Conservation (phyloP, 2,329 filamentous ascomycete genomes). For the Tolypocladium tropicale region DNA sequence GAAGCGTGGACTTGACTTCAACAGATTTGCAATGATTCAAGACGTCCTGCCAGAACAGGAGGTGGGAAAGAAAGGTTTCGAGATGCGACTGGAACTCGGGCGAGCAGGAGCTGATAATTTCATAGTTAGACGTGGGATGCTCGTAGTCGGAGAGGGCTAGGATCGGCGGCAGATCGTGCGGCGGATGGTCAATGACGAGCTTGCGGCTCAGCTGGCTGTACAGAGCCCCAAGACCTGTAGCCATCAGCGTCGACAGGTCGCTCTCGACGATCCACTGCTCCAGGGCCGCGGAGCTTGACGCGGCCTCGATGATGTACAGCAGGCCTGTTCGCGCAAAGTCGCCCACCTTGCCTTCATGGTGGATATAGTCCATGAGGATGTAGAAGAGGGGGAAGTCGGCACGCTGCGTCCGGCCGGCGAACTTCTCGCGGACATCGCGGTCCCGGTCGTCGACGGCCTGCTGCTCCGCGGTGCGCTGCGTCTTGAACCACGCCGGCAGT, state of each 20-base stretch:
- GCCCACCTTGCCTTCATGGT: slow-evolving; percentile 86
- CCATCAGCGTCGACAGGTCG: slow-evolving; percentile 93
- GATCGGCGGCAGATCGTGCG: slow-evolving; percentile 68
- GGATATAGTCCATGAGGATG: slow-evolving; percentile 89
- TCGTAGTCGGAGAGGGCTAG: slow-evolving; percentile 84
- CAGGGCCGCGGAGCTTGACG: slow-evolving; percentile 68
- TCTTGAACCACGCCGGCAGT: slow-evolving; percentile 83
- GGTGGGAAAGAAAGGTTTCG: slow-evolving; percentile 86
- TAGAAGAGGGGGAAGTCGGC: slow-evolving; percentile 96
- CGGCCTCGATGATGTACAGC: slow-evolving; percentile 90
- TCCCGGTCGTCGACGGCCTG: slow-evolving; percentile 24
- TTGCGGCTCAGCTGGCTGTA: slow-evolving; percentile 62
- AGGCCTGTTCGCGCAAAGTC: slow-evolving; percentile 93
- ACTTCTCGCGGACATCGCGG: slow-evolving; percentile 60
- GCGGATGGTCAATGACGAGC: slow-evolving; percentile 68
- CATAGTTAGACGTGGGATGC: slow-evolving; percentile 57
- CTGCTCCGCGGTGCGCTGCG: slow-evolving; percentile 23
- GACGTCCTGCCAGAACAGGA: slow-evolving; percentile 97
- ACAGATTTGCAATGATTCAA: slow-evolving; percentile 87
- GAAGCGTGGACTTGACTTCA: slow-evolving; percentile 83
- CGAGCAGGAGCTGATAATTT: slow-evolving; percentile 65
- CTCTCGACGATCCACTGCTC: slow-evolving; percentile 98
- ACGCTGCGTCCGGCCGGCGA: slow-evolving; percentile 76
- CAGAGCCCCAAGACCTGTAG: slow-evolving; percentile 77
- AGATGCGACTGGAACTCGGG: slow-evolving; percentile 75